Evolutionary conservation across 2,329 filamentous ascomycete species (phyloP).

Genomic region (Ophiostoma fasciatum): DNA sequence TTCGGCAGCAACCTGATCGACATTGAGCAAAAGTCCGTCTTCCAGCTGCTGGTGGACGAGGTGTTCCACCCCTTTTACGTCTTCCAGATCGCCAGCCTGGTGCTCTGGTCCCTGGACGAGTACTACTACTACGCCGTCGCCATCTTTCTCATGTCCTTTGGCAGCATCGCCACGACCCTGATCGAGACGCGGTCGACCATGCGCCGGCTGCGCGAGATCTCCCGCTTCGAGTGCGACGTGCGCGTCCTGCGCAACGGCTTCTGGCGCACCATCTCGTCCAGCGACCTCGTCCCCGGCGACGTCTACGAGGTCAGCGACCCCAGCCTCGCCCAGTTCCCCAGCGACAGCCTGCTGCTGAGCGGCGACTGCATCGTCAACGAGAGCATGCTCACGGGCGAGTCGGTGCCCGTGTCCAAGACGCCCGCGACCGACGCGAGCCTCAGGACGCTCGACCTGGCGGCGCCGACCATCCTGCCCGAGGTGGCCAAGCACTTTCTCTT

Average conservation of each 20-base stretch:
- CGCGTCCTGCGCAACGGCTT: constrained; percentile 89
- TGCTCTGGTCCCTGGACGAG: constrained; percentile 88
- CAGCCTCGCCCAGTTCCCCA: constrained; percentile 72
- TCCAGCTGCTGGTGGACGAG: constrained; percentile 79
- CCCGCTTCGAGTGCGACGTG: constrained; percentile 87
- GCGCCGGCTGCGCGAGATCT: constrained; percentile 79
- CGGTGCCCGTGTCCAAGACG: constrained; percentile 86
- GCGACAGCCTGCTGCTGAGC: constrained; percentile 77
- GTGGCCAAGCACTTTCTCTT: constrained; percentile 85
- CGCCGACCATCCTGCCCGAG: constrained; percentile 69
- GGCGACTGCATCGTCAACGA: constrained; percentile 98
- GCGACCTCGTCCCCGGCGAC: constrained; percentile 85
- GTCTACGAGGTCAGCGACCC: constrained; percentile 96
- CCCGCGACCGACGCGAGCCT: constrained; percentile 72
- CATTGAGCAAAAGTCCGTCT: constrained; percentile 75
- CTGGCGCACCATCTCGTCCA: constrained; percentile 78
- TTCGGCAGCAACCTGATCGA: constrained; percentile 88
- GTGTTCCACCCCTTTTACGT: constrained; percentile 97
- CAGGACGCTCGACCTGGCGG: constrained; percentile 58
- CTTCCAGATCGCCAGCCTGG: constrained; percentile 86
- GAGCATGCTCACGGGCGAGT: constrained; percentile 97
- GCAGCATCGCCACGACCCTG: constrained; percentile 79
- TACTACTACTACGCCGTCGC: constrained; percentile 97
- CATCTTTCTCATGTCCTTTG: constrained; percentile 87
- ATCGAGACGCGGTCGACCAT: constrained; percentile 88